phyloP scores from a whole-genome alignment of 2,329 filamentous ascomycete species.

The Colletotrichum sublineola region DNA sequence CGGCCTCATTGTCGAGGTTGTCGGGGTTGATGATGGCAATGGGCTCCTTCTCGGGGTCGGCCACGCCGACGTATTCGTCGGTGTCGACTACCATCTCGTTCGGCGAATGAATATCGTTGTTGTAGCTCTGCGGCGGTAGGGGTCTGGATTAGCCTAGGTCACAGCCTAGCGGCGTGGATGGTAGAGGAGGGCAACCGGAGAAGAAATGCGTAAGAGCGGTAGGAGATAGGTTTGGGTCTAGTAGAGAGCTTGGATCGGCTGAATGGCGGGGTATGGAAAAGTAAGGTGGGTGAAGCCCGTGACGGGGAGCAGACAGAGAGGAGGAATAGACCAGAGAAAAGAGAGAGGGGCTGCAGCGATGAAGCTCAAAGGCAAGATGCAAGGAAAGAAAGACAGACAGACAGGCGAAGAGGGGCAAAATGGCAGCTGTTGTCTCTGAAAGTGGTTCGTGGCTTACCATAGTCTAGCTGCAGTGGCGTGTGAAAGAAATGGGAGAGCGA shows the following conservation, averaged over 20 bases:
- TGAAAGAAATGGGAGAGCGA: conserved; percentile 26
- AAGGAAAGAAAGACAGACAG: conserved; percentile 7
- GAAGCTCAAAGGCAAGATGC: conserved; percentile 22
- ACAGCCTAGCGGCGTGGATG: no score
- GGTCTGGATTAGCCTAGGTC: conserved; percentile 22
- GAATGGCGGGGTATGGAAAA: conserved; percentile 36
- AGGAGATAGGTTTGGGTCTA: background rate
- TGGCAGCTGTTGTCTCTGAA: conserved; percentile 11
- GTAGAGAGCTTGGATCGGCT: conserved; percentile 27
- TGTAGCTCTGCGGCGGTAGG: conserved; percentile 59
- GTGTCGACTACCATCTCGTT: conserved; percentile 70
- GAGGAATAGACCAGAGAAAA: background rate
- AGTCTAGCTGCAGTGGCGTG: conserved; percentile 32
- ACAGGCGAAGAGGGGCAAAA: conserved; percentile 13
- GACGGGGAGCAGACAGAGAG: conserved; percentile 2
- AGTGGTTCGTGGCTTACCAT: conserved; percentile 34
- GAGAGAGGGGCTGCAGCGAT: background rate
- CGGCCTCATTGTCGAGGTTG: conserved; percentile 61
- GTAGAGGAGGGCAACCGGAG: conserved; percentile 1
- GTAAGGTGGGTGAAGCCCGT: background rate
- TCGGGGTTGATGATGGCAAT: conserved; percentile 69
- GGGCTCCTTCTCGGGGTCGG: conserved; percentile 63
- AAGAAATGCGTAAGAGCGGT: conserved; percentile 5
- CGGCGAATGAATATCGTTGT: conserved; percentile 64
- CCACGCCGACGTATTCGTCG: conserved; percentile 66